These are phyloP conservation scores for Boletus rubroflammeus DNA, from an alignment of 768 basidiomycete species.

Conservation along the genomic window DNA sequence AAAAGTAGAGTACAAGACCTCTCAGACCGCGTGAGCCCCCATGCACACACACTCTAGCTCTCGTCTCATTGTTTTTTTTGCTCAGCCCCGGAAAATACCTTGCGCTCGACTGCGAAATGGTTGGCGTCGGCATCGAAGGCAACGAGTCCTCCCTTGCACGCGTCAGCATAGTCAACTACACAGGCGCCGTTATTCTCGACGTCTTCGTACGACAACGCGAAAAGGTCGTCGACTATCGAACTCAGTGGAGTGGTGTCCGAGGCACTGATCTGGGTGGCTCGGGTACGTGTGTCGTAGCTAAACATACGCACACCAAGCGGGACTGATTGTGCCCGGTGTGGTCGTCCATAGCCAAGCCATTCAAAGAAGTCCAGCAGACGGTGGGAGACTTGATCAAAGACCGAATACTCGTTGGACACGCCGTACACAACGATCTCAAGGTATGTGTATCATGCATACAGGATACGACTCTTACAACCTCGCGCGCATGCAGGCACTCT, in stretches of 20 bases:
- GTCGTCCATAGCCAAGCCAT: constrained; percentile 58
- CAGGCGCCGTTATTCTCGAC: constrained; percentile 77
- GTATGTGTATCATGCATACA: not conserved
- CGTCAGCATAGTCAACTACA: constrained; percentile 69
- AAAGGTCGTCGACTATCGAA: constrained; percentile 88
- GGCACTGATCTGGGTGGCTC: constrained; percentile 69
- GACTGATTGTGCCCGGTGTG: not conserved
- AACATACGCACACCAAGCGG: not conserved
- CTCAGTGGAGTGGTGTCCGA: constrained; percentile 83
- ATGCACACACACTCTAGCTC: not conserved
- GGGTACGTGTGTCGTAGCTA: constrained; percentile 25
- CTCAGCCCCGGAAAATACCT: constrained; percentile 71
- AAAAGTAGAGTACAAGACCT: constrained; percentile 36
- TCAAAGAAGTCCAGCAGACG: constrained; percentile 72
- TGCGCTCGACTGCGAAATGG: constrained; percentile 76
- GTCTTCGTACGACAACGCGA: constrained; percentile 85
- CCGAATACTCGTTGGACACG: constrained; percentile 84
- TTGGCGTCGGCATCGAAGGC: constrained; percentile 11
- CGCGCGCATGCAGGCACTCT: too few relatives aligned
- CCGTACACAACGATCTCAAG: constrained; percentile 78
- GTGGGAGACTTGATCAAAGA: constrained; percentile 77
- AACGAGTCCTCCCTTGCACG: constrained; percentile 11
- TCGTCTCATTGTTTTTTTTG: constrained; percentile 2
- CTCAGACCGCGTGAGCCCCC: constrained; percentile 46
- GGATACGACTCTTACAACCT: not conserved